phyloP scores from a whole-genome alignment of 2,329 filamentous ascomycete species.

The Neofusicoccum cordaticola region DNA sequence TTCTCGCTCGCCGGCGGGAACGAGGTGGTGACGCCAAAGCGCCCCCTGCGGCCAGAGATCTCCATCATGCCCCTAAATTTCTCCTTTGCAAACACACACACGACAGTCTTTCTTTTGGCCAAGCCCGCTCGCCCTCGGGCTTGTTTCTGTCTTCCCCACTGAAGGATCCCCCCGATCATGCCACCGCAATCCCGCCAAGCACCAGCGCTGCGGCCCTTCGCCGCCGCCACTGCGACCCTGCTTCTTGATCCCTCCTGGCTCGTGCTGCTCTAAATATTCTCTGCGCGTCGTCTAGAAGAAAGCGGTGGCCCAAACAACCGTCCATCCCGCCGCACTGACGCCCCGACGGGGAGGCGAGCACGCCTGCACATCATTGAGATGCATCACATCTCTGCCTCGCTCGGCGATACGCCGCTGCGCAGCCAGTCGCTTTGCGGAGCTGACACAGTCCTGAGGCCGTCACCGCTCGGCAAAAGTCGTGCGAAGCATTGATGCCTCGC shows the following conservation, averaged over 20 bases:
- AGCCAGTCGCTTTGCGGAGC: not conserved
- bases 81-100: constrained; percentile 13
- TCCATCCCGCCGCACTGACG: not conserved
- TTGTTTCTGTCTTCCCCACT: constrained; percentile 2
- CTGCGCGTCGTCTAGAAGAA: not conserved
- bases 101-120: not conserved
- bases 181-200: constrained; percentile 13
- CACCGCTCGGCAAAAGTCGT: constrained; percentile 11
- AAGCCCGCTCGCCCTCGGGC: not conserved
- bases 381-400: not conserved
- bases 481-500: not conserved
- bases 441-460: not conserved
- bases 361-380: constrained; percentile 12
- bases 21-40: not conserved
- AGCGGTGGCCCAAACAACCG: not conserved
- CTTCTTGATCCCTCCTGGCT: constrained; percentile 3
- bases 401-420: not conserved
- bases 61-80: constrained; percentile 14
- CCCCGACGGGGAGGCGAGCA: constrained; percentile 2
- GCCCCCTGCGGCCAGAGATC: constrained; percentile 6
- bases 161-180: constrained; percentile 14
- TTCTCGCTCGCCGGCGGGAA: constrained; percentile 6
- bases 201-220: constrained; percentile 5
- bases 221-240: constrained; percentile 6
- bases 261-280: constrained; percentile 15